Conservation (phyloP, 495 filamentous ascomycete species). For the Penicillium simplicissimum region DNA sequence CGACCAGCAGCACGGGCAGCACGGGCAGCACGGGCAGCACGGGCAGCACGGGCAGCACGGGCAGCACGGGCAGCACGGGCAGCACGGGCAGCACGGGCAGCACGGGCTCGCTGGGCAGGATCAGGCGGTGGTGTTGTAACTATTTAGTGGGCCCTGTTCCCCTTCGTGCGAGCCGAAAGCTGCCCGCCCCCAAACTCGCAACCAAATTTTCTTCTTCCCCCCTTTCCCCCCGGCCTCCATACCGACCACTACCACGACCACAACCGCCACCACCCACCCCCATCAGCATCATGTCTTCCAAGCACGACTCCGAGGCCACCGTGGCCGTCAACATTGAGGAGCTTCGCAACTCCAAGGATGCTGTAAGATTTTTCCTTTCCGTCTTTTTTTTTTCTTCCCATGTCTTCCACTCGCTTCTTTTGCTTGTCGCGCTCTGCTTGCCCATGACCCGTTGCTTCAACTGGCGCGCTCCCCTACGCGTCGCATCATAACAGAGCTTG, state of each 20-base stretch:
- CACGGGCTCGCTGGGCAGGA: too few species aligned
- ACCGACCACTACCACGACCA: background rate
- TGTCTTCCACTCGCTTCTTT: slow-evolving; percentile 6
- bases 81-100: background rate
- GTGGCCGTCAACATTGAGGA: slow-evolving; percentile 58
- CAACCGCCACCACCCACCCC: slow-evolving; percentile 4
- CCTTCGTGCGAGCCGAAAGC: slow-evolving; percentile 9
- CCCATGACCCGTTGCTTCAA: background rate
- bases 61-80: too few species aligned
- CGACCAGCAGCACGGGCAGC: background rate
- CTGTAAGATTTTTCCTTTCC: slow-evolving; percentile 47
- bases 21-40: too few species aligned
- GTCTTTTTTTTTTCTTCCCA: background rate
- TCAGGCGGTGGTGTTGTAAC: too few species aligned
- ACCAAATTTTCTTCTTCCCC: slow-evolving; percentile 17
- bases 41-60: too few species aligned
- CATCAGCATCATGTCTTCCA: slow-evolving; percentile 34
- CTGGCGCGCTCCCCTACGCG: slow-evolving; percentile 26
- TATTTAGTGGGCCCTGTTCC: slow-evolving; percentile 21
- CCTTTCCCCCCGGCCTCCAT: slow-evolving; percentile 6
- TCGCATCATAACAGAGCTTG: slow-evolving; percentile 23
- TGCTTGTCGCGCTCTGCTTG: background rate
- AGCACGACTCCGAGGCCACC: slow-evolving; percentile 33
- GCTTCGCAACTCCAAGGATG: slow-evolving; percentile 63
- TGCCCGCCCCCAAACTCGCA: slow-evolving; percentile 10